These are phyloP conservation scores for Rhizophagus clarus DNA, from an alignment of 192 early-diverging fungal genomes.

Conservation along the genomic window DNA sequence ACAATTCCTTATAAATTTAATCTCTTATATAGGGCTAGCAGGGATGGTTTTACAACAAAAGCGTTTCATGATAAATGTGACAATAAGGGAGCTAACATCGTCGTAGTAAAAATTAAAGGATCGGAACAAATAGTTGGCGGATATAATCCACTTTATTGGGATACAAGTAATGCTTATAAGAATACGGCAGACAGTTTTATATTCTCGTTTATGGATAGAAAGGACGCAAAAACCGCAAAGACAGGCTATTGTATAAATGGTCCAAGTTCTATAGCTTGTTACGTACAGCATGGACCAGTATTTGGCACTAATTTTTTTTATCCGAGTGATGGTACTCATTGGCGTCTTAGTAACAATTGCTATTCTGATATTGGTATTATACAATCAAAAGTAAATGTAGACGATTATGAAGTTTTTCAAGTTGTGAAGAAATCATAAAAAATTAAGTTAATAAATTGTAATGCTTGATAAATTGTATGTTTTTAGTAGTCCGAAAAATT, in stretches of 20 bases:
- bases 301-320: too few species aligned
- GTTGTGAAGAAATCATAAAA: too few species aligned
- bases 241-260: not conserved
- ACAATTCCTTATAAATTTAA: not conserved
- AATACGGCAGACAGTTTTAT: not conserved
- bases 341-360: too few species aligned
- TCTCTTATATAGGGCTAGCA: not conserved
- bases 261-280: not conserved
- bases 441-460: too few species aligned
- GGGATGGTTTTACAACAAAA: too few species aligned
- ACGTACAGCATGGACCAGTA: too few species aligned
- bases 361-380: too few species aligned
- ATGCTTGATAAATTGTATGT: too few species aligned
- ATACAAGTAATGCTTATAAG: not conserved
- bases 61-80: not conserved
- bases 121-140: not conserved
- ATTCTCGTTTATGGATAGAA: not conserved
- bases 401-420: too few species aligned
- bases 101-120: not conserved
- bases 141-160: not conserved
- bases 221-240: not conserved
- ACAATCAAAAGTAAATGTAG: too few species aligned
- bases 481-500: too few species aligned
- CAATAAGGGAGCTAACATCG: not conserved
- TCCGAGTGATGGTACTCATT: too few species aligned